Evolutionary conservation across 352 stramenopile species (phyloP), one percentile per base, ranked within the genome.

Genomic region (Globisporangium abappressorium): DNA sequence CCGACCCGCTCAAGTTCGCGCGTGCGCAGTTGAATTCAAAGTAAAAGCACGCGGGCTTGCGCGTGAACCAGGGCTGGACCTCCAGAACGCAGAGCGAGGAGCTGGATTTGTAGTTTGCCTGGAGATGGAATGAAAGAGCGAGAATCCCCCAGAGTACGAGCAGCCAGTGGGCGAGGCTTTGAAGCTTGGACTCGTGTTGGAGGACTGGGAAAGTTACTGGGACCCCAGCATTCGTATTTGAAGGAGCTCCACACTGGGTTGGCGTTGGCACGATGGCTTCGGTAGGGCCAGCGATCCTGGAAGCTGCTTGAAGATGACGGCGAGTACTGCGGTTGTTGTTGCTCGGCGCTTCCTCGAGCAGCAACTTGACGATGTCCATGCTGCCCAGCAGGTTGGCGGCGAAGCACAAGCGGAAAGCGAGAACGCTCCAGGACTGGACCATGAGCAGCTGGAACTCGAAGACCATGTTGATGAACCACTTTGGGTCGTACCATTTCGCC

Each of bases 331-430:
- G 22, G 14, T 24, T 57, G 6, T 14, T 28, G 20, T 20, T 57
- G 11, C 33, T n/a, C 6, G 47, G 59, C 5, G 61, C 15, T 11
- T 66, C 61, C 28, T 62, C 63, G 1, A 77, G 9, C 1, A 83
- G 41, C n/a, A 51, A 62, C 33, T 84, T 84, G 64, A 81, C 65
- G 20, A 74, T 72, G 22, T 73, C 71, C 57, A 80, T 71, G 15
- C 71, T 78, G 20, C 14, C 62, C 1, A 87, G 38, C 57, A 81
- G 63, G 26, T 75, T 74, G 2, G 76, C n/a, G 1, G 70, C 72
- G 22, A 87, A 87, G 0, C 82, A 38, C 3, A 84, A 28, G 4
- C 73, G 69, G 58, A 72, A 77, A 15, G 57, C 51, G 0, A 81
- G 64, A 41, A 83, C 76, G 6, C 62, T 18, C 67, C 70, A 83